Percentiles rank a stretch among this genome's conserved stretches.
Conservation (phyloP, 2,329 filamentous ascomycete species). For the Verticillium tricorpus region DNA sequence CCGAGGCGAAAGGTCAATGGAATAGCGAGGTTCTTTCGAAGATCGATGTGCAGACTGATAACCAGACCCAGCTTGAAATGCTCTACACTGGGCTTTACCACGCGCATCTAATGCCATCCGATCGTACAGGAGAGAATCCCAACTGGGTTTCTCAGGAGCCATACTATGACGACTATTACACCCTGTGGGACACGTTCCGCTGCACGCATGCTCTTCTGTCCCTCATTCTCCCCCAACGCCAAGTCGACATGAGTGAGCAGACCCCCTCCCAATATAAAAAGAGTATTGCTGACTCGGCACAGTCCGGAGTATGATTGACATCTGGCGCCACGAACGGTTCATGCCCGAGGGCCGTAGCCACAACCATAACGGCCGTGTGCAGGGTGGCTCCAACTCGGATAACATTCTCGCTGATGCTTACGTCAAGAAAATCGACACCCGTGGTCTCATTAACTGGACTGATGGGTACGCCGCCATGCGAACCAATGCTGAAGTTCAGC, state of each 20-base stretch:
- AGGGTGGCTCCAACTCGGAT: conserved; percentile 56
- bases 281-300: background rate
- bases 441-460: conserved; percentile 50
- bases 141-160: conserved; percentile 49
- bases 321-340: conserved; percentile 50
- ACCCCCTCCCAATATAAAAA: too few relatives aligned
- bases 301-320: conserved; percentile 51
- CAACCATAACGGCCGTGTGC: conserved; percentile 53
- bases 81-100: conserved; percentile 57
- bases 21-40: conserved; percentile 41
- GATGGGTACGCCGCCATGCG: conserved; percentile 48
- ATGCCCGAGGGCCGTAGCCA: conserved; percentile 50
- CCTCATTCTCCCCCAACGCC: conserved; percentile 45
- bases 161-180: conserved; percentile 58
- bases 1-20: conserved; percentile 37
- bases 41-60: conserved; percentile 31
- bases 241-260: conserved; percentile 40
- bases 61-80: conserved; percentile 43
- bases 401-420: conserved; percentile 58
- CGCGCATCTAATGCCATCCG: conserved; percentile 57
- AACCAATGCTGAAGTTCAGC: conserved; percentile 51
- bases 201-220: conserved; percentile 50
- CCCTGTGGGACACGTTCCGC: conserved; percentile 51
- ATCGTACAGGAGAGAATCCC: conserved; percentile 56
- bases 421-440: conserved; percentile 33